Evolutionary conservation across 371 early-diverging fungal genomes (phyloP).

Genomic region (Thermomucor indicae-seudaticae): DNA sequence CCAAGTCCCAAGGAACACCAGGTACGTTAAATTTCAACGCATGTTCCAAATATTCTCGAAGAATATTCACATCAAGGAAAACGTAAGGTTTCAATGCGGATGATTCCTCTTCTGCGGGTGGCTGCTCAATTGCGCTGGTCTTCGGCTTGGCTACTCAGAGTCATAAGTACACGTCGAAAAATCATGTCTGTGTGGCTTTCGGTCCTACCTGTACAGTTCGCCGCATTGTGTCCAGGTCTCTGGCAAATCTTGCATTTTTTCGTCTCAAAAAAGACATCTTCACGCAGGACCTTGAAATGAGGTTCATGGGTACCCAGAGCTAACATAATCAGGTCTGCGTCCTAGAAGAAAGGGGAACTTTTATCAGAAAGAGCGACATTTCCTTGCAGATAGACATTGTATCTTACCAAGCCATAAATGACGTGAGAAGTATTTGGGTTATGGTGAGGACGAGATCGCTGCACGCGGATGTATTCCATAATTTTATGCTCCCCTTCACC

Average conservation of each 20-base stretch:
- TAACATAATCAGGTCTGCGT: conserved; percentile 99
- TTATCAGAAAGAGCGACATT: not conserved
- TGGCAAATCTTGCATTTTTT: conserved; percentile 80
- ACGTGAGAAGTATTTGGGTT: conserved; percentile 92
- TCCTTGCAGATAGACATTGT: not conserved
- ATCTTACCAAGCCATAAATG: conserved; percentile 85
- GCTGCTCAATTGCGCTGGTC: conserved; percentile 26
- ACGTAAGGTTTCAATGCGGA: conserved; percentile 80
- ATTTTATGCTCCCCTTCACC: conserved; percentile 99
- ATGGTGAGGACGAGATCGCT: conserved; percentile 72
- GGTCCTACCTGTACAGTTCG: conserved; percentile 67
- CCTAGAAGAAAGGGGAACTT: conserved; percentile 37
- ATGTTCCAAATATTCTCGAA: conserved; percentile 91
- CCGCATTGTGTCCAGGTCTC: conserved; percentile 77
- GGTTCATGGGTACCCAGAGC: conserved; percentile 98
- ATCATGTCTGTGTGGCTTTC: too few relatives aligned
- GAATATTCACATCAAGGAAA: conserved; percentile 81
- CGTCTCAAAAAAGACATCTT: conserved; percentile 85
- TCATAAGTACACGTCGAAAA: not conserved
- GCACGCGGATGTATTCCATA: conserved; percentile 95
- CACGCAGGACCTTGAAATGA: conserved; percentile 95
- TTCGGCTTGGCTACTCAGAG: conserved; percentile 29
- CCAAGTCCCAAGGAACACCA: conserved; percentile 76
- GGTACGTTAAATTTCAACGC: conserved; percentile 71
- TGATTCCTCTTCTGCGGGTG: conserved; percentile 52